Evolutionary conservation across 306 rosid genomes (phyloP).

Genomic region (Canavalia ensiformis): DNA sequence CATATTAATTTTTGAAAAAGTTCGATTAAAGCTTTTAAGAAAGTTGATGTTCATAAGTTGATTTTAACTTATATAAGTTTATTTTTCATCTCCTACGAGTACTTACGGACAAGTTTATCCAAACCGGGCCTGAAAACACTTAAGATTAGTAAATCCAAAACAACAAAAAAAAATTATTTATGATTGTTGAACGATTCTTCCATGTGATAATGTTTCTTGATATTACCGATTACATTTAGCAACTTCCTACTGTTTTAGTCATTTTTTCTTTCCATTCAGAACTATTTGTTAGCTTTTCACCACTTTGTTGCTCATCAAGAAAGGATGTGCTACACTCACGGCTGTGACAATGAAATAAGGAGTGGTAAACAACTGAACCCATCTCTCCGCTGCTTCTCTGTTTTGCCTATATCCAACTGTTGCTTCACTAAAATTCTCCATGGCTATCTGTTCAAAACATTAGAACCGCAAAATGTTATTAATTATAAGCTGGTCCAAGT

Average conservation of each 20-base stretch:
- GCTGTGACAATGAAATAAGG: conserved; percentile 67
- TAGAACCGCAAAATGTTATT: conserved; percentile 8
- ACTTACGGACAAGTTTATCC: no score
- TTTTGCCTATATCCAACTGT: conserved; percentile 53
- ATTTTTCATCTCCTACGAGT: no score
- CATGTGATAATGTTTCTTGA: conserved; percentile 25
- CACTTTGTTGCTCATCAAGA: background rate
- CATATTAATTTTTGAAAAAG: no score
- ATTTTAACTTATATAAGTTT: no score
- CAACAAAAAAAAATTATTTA: background rate
- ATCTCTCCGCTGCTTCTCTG: conserved; percentile 50
- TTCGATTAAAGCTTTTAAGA: no score
- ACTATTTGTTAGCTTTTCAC: background rate
- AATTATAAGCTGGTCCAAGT: conserved; percentile 8
- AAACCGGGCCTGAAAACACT: background rate
- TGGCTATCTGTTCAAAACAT: conserved; percentile 60
- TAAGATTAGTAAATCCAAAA: background rate
- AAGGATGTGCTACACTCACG: conserved; percentile 60
- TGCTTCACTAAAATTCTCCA: conserved; percentile 57
- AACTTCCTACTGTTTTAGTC: background rate
- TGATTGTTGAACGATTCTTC: conserved; percentile 7
- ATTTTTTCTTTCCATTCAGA: background rate
- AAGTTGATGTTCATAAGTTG: no score
- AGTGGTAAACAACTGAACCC: conserved; percentile 56
- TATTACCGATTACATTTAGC: background rate